These are phyloP conservation scores for Naegleria fowleri DNA, from an alignment of 208 protist genomes.

Conservation along the genomic window DNA sequence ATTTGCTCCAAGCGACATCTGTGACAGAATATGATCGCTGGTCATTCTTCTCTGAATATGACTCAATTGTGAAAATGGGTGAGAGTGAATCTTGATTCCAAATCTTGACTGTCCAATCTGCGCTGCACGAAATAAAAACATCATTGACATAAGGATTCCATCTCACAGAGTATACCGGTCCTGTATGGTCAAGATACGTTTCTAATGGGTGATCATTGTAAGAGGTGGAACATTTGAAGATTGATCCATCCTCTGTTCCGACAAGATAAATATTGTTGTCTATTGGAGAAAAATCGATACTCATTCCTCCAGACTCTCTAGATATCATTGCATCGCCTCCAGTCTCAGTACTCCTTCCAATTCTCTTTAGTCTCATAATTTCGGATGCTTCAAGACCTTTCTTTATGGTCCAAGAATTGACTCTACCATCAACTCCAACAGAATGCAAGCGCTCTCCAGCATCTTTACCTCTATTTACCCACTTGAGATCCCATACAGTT, in stretches of 20 bases:
- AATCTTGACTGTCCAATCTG: slow-evolving; percentile 89
- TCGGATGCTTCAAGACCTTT: slow-evolving; percentile 64
- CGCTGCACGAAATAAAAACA: slow-evolving; percentile 84
- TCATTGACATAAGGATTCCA: slow-evolving; percentile 80
- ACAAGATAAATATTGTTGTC: slow-evolving; percentile 83
- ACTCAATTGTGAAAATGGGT: slow-evolving; percentile 67
- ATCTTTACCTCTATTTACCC: slow-evolving; percentile 76
- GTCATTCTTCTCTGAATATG: slow-evolving; percentile 59
- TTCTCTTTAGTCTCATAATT: slow-evolving; percentile 52
- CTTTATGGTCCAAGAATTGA: slow-evolving; percentile 87
- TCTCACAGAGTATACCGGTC: slow-evolving; percentile 79
- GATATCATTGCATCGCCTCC: slow-evolving; percentile 74
- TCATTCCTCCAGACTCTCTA: slow-evolving; percentile 81
- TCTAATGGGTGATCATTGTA: slow-evolving; percentile 90
- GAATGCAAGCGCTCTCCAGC: slow-evolving; percentile 83
- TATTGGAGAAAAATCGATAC: slow-evolving; percentile 75
- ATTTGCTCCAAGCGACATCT: slow-evolving; percentile 85
- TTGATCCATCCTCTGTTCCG: slow-evolving; percentile 85
- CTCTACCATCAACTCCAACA: slow-evolving; percentile 85
- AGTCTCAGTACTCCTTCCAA: slow-evolving; percentile 17
- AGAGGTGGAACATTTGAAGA: slow-evolving; percentile 90
- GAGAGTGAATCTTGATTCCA: slow-evolving; percentile 66
- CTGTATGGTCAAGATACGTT: slow-evolving; percentile 72
- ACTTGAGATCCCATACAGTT: slow-evolving; percentile 84
- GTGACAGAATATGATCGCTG: slow-evolving; percentile 59